Evolutionary conservation across 2,329 filamentous ascomycete species (phyloP).

Genomic region (Epichloe brachyelytri): DNA sequence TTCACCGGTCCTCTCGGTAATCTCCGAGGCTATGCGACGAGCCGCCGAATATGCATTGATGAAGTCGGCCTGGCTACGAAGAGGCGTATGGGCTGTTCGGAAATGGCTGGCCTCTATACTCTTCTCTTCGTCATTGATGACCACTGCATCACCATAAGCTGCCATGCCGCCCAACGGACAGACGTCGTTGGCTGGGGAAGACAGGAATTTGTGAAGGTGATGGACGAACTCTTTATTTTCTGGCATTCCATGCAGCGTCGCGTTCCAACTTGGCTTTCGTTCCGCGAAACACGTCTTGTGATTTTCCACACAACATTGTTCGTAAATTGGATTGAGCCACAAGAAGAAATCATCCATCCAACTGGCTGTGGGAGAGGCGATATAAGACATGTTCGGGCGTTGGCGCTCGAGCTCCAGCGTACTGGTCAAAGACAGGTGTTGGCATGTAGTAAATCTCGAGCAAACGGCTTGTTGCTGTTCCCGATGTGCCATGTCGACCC

Average conservation of each 20-base stretch:
- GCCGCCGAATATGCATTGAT: slow-evolving; percentile 84
- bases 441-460: slow-evolving; percentile 80
- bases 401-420: slow-evolving; percentile 91
- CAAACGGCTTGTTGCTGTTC: slow-evolving; percentile 75
- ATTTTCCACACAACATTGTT: slow-evolving; percentile 58
- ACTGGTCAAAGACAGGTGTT: slow-evolving; percentile 72
- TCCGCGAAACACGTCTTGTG: slow-evolving; percentile 65
- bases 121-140: slow-evolving; percentile 54
- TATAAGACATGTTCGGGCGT: slow-evolving; percentile 73
- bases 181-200: slow-evolving; percentile 63
- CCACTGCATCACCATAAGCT: slow-evolving; percentile 72
- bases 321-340: slow-evolving; percentile 80
- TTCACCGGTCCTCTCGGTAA: slow-evolving; percentile 57
- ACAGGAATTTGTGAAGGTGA: slow-evolving; percentile 74
- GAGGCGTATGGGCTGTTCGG: slow-evolving; percentile 74
- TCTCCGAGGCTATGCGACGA: slow-evolving; percentile 69
- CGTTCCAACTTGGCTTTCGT: slow-evolving; percentile 74
- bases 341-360: slow-evolving; percentile 96
- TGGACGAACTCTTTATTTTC: slow-evolving; percentile 81
- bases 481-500: slow-evolving; percentile 66
- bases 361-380: slow-evolving; percentile 76
- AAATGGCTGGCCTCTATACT: slow-evolving; percentile 80
- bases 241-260: slow-evolving; percentile 81
- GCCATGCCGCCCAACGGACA: slow-evolving; percentile 85
- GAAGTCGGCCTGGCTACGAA: slow-evolving; percentile 82